Evolutionary conservation across 192 early-diverging fungal genomes (phyloP).

Genomic region (Coemansia sp.): DNA sequence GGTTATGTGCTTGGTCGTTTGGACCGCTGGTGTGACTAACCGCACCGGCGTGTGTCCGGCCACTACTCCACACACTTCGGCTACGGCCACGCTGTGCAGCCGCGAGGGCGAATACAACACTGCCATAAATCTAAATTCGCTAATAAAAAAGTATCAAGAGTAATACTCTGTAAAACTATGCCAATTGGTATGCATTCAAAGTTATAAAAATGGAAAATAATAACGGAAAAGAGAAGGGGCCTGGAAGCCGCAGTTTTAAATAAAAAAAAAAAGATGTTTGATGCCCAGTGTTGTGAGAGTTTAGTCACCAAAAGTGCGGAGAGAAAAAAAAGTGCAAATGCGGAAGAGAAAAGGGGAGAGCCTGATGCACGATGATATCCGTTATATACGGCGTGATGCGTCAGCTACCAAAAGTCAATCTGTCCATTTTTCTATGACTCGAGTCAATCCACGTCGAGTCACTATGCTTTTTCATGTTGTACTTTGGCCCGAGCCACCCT

Average conservation of each 20-base stretch:
- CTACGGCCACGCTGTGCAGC: slow-evolving; percentile 29
- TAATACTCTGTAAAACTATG: neutral
- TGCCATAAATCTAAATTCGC: neutral
- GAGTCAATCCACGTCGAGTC: neutral
- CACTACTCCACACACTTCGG: slow-evolving; percentile 37
- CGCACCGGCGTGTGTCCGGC: slow-evolving; percentile 24
- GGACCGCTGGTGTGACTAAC: neutral
- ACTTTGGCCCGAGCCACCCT: neutral
- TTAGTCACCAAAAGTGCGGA: slow-evolving; percentile 7
- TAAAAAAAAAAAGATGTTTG: slow-evolving; percentile 9
- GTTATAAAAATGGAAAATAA: slow-evolving; percentile 2
- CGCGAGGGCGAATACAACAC: slow-evolving; percentile 13
- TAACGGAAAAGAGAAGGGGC: slow-evolving; percentile 3
- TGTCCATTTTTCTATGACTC: neutral
- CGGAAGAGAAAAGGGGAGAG: slow-evolving; percentile 10
- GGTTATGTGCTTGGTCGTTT: neutral
- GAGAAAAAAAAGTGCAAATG: slow-evolving; percentile 12
- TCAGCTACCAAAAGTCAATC: neutral
- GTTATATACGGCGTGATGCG: slow-evolving; percentile 11
- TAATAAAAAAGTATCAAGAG: neutral
- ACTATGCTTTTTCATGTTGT: neutral
- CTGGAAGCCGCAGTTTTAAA: neutral
- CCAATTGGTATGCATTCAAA: slow-evolving; percentile 10
- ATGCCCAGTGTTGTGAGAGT: slow-evolving; percentile 10
- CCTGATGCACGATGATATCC: slow-evolving; percentile 14